phyloP scores from a whole-genome alignment of 345 rosid genomes.

The Eucalyptus coolabah region DNA sequence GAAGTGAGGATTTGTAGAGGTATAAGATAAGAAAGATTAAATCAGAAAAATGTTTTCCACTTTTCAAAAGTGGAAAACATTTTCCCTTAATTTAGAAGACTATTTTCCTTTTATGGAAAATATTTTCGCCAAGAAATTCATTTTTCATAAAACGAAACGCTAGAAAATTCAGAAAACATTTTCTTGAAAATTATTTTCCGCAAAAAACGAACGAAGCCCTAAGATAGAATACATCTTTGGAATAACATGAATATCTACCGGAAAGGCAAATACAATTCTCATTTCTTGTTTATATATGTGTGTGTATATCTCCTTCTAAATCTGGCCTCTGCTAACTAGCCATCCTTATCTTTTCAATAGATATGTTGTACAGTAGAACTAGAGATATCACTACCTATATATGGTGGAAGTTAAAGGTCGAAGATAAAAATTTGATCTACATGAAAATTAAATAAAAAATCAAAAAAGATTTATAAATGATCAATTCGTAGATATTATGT shows the following conservation, averaged over 20 bases:
- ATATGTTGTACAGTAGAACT: neutral
- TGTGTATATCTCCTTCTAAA: neutral
- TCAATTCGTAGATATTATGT: neutral
- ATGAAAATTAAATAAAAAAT: neutral
- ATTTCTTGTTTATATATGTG: neutral
- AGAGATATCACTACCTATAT: neutral
- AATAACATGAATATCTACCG: no score
- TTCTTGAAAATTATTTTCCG: fast-evolving
- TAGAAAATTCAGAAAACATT: no score
- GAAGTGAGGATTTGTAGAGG: no score
- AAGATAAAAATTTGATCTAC: neutral
- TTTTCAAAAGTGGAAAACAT: no score
- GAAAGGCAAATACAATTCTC: neutral
- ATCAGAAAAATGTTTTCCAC: fast-evolving
- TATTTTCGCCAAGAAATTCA: fast-evolving
- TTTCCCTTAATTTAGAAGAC: no score
- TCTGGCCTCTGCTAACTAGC: neutral
- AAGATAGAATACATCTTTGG: no score
- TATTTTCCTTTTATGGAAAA: no score
- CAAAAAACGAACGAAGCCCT: fast-evolving
- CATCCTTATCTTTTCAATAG: neutral
- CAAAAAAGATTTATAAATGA: neutral
- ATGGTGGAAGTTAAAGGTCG: neutral
- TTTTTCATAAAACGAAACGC: fast-evolving
- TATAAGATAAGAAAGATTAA: fast-evolving